Conservation (phyloP, 2,329 filamentous ascomycete species). For the Nemania serpens region DNA sequence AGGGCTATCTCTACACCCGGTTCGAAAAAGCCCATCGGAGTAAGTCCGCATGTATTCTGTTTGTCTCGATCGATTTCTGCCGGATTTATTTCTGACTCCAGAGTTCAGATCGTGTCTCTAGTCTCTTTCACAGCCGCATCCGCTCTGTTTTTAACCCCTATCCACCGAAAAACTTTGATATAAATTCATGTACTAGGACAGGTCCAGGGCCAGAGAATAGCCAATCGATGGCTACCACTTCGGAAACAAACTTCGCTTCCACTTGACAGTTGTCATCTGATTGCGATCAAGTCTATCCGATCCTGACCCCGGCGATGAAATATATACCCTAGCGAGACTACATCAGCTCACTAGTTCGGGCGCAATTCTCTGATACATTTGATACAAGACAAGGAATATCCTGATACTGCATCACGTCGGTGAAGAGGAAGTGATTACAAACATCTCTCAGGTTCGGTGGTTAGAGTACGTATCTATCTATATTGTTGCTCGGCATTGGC, state of each 20-base stretch:
- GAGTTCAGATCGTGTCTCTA: conserved; percentile 12
- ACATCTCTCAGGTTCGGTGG: not conserved
- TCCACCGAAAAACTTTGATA: conserved; percentile 16
- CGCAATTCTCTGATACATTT: not conserved
- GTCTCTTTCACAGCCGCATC: conserved; percentile 1
- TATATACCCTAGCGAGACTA: conserved; percentile 3
- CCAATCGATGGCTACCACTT: conserved; percentile 9
- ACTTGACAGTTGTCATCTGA: conserved; percentile 22
- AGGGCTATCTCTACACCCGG: not conserved
- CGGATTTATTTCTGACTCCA: not conserved
- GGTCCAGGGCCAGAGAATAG: conserved; percentile 17
- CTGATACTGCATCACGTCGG: conserved; percentile 1
- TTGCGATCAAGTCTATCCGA: conserved; percentile 9
- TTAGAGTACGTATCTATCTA: conserved; percentile 1
- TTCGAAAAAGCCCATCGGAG: not conserved
- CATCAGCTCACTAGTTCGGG: not conserved
- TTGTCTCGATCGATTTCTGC: conserved; percentile 1
- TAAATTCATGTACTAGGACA: conserved; percentile 12
- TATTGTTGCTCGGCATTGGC: not conserved
- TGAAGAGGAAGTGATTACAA: not conserved
- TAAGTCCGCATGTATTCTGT: too few species aligned
- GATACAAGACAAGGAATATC: conserved; percentile 9
- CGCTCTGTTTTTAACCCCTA: conserved; percentile 13
- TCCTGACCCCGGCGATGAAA: conserved; percentile 8
- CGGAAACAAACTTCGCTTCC: conserved; percentile 17